Conservation (phyloP, 2,329 filamentous ascomycete species). For the Pyrenophora graminea region DNA sequence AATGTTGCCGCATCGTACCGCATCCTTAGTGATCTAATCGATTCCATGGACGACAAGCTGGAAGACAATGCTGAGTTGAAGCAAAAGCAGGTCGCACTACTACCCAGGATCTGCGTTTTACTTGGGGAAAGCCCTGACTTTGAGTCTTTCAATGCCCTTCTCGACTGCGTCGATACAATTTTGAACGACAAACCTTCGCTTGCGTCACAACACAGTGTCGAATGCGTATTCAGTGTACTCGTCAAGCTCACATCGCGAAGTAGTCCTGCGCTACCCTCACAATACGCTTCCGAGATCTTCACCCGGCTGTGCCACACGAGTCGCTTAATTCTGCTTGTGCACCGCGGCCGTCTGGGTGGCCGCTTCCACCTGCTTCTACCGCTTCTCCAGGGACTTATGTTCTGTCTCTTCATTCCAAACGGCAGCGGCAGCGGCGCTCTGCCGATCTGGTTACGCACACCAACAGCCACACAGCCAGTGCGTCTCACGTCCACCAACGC, state of each 20-base stretch:
- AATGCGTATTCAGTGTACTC: slow-evolving; percentile 47
- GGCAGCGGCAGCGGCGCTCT: slow-evolving; percentile 31
- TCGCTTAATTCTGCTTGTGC: slow-evolving; percentile 59
- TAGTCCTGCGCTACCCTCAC: slow-evolving; percentile 32
- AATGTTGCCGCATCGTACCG: slow-evolving; percentile 24
- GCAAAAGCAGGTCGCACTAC: slow-evolving; percentile 33
- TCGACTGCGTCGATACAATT: slow-evolving; percentile 56
- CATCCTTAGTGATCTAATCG: slow-evolving; percentile 34
- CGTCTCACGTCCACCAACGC: slow-evolving; percentile 51
- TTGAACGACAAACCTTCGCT: slow-evolving; percentile 43
- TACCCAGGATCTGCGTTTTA: slow-evolving; percentile 31
- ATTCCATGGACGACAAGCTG: slow-evolving; percentile 33
- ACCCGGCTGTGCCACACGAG: slow-evolving; percentile 59
- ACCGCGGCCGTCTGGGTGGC: slow-evolving; percentile 62
- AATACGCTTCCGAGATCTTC: slow-evolving; percentile 52
- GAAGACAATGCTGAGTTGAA: slow-evolving; percentile 28
- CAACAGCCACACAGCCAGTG: slow-evolving; percentile 9
- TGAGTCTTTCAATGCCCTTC: slow-evolving; percentile 54
- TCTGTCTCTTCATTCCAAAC: slow-evolving; percentile 59
- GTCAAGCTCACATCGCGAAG: slow-evolving; percentile 40
- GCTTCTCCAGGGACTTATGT: slow-evolving; percentile 59
- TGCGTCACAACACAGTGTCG: slow-evolving; percentile 51
- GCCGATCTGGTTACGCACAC: slow-evolving; percentile 39
- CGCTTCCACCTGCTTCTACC: slow-evolving; percentile 64
- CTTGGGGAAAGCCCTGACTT: slow-evolving; percentile 57